Percentiles rank a stretch among this genome's conserved stretches.
Conservation (phyloP, 1,284 basidiomycete species). For the Fistulina hepatica region DNA sequence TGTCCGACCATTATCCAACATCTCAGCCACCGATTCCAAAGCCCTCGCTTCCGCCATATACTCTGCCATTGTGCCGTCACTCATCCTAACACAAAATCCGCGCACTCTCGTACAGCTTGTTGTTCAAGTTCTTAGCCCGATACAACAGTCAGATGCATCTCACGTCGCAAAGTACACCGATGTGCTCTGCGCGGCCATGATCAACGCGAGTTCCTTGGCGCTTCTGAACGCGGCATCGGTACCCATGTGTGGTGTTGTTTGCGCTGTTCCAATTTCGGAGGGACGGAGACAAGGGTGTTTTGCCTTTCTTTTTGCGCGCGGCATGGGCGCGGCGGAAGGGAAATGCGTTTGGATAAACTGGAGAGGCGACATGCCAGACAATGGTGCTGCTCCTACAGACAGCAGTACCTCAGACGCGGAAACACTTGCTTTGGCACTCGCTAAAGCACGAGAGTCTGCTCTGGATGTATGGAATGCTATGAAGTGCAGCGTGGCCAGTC, state of each 20-base stretch:
- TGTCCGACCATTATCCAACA: slow-evolving; percentile 52
- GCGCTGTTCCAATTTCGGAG: slow-evolving; percentile 52
- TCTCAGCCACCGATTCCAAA: slow-evolving; percentile 59
- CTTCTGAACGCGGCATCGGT: slow-evolving; percentile 57
- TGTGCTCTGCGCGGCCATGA: slow-evolving; percentile 41
- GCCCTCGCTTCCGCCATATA: slow-evolving; percentile 41
- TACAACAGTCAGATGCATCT: too few relatives aligned
- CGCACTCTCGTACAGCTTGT: slow-evolving; percentile 62
- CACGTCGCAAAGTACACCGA: slow-evolving; percentile 14
- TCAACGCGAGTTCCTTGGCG: slow-evolving; percentile 59
- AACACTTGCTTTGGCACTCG: too few relatives aligned
- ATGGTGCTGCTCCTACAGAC: too few relatives aligned
- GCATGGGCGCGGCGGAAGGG: too few relatives aligned
- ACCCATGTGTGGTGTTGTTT: slow-evolving; percentile 59
- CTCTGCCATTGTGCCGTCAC: slow-evolving; percentile 42
- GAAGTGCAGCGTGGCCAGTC: too few relatives aligned
- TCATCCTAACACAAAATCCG: slow-evolving; percentile 54
- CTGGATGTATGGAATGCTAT: too few relatives aligned
- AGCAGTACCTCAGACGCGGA: too few relatives aligned
- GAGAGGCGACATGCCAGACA: too few relatives aligned
- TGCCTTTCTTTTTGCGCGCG: too few relatives aligned
- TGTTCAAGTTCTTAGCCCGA: slow-evolving; percentile 42
- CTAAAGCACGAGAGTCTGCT: too few relatives aligned
- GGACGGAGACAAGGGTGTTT: too few relatives aligned
- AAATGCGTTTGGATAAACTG: too few relatives aligned